Evolutionary conservation across 2,329 filamentous ascomycete species (phyloP).

Genomic region (Hypomyces perniciosus): DNA sequence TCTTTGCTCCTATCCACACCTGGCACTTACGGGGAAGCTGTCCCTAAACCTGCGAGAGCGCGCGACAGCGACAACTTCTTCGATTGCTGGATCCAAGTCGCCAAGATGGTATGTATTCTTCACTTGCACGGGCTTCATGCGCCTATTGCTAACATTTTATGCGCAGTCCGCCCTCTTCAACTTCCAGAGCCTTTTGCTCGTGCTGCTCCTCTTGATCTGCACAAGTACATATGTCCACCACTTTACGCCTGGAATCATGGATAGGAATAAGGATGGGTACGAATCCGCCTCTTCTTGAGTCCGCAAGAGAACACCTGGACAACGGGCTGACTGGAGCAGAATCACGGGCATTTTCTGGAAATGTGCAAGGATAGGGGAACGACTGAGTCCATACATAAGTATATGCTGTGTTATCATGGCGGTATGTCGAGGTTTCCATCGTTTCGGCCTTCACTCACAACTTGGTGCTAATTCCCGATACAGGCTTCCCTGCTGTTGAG

Average conservation of each 20-base stretch:
- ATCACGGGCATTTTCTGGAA: conserved; percentile 92
- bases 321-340: conserved; percentile 33
- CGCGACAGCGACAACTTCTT: not conserved
- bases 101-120: conserved; percentile 23
- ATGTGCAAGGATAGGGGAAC: conserved; percentile 83
- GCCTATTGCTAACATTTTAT: conserved; percentile 4
- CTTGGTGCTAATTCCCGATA: not conserved
- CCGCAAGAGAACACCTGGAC: not conserved
- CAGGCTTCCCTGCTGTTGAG: conserved; percentile 32
- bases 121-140: not conserved
- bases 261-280: conserved; percentile 87
- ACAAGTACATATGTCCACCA: conserved; percentile 91
- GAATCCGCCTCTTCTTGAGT: conserved; percentile 17
- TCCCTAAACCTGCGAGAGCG: conserved; percentile 7
- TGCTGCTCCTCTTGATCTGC: conserved; percentile 91
- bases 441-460: not conserved
- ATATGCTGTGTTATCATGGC: conserved; percentile 93
- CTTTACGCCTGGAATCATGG: conserved; percentile 82
- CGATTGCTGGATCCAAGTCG: not conserved
- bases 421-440: conserved; percentile 42
- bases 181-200: conserved; percentile 92
- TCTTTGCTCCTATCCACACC: conserved; percentile 30
- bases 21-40: conserved; percentile 7
- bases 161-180: conserved; percentile 94
- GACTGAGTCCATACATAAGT: conserved; percentile 91